Base-by-base conservation (phyloP, 2,329 filamentous ascomycete genomes). In the Monosporascus sp. region DNA sequence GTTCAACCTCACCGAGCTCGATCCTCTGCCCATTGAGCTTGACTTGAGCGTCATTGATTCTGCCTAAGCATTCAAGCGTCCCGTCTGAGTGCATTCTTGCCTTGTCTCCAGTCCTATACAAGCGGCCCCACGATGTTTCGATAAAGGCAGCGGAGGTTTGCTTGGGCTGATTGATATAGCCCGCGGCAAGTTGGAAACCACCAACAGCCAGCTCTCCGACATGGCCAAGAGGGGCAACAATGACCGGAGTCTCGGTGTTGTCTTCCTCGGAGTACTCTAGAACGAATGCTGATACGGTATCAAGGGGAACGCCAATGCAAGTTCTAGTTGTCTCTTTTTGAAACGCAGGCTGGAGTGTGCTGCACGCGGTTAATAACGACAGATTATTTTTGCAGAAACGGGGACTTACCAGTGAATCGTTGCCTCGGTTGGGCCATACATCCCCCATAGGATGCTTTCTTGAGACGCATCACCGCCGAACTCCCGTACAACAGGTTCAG, bases 381-480 rank as follows among this genome's bases (percentile, higher is more conserved):
- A 52, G 8, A 54, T 44, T 20, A 4, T 20, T 1, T 14, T 38
- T 25, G 22, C 24, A n/a, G 17, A 18, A n/a, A 17, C 31, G 1
- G 24, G 27, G n/a, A 25, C 72, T 69, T 64, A 80, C 78, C 81
- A 97, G 66, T 97, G 92, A 53, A 97, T 96, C 0, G 91, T 84
- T 7, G 90, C 90, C 71, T 97, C 92, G 0, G 92, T 97, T 1
- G 92, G 92, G 0, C 92, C 92, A 65, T 97, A 97, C 90, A 96
- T 96, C 36, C 86, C 92, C 80, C 90, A 92, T 1, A 97, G 76
- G 44, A 96, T 84, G 59, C 88, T 85, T 2, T 74, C 66, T 7
- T 70, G 71, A 0, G 64, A 65, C 0, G 68, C 63, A 9, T 74
- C 72, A 2, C 82, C 82, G 6, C 90, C 90, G 74, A 94, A 97